Percentiles rank a stretch among this genome's conserved stretches.
phyloP scores from a whole-genome alignment of 805 yeast genomes.

The Nadsonia fulvescens region DNA sequence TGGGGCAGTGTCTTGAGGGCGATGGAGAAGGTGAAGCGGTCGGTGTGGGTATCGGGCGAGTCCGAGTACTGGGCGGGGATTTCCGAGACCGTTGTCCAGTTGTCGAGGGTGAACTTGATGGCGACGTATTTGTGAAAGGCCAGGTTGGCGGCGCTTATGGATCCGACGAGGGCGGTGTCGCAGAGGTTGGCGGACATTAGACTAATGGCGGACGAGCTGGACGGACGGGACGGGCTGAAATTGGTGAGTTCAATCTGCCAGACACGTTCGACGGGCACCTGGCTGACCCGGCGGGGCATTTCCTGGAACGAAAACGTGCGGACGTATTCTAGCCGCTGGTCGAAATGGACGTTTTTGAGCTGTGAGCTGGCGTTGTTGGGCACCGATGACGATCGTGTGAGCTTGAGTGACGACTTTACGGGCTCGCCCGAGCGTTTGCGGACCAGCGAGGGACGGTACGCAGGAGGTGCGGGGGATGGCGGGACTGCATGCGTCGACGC shows the following conservation, averaged over 20 bases:
- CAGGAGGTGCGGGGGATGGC: constrained; percentile 1
- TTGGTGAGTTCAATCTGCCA: constrained; percentile 15
- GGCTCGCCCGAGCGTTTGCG: constrained; percentile 83
- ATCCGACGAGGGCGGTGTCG: constrained; percentile 44
- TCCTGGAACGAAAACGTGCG: constrained; percentile 58
- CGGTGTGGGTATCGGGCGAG: constrained; percentile 27
- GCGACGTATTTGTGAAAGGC: constrained; percentile 50
- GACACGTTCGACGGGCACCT: constrained; percentile 28
- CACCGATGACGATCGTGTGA: constrained; percentile 20
- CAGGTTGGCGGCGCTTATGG: constrained; percentile 60
- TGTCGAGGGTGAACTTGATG: constrained; percentile 57
- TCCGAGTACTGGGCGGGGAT: constrained; percentile 43
- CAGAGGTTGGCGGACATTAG: constrained; percentile 13
- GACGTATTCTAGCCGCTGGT: constrained; percentile 37
- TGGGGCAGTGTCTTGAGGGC: constrained; percentile 19
- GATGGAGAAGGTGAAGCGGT: constrained; percentile 52
- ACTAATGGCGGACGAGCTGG: constrained; percentile 9
- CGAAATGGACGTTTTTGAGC: constrained; percentile 67
- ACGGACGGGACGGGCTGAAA: constrained; percentile 18
- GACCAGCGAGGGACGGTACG: constrained; percentile 25
- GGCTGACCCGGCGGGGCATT: constrained; percentile 54
- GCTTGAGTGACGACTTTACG: constrained; percentile 54
- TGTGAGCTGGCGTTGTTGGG: constrained; percentile 20
- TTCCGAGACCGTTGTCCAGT: constrained; percentile 62
- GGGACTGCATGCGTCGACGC: background rate